Evolutionary conservation across 768 basidiomycete genomes (phyloP).

Genomic region (Lentinus brumalis): DNA sequence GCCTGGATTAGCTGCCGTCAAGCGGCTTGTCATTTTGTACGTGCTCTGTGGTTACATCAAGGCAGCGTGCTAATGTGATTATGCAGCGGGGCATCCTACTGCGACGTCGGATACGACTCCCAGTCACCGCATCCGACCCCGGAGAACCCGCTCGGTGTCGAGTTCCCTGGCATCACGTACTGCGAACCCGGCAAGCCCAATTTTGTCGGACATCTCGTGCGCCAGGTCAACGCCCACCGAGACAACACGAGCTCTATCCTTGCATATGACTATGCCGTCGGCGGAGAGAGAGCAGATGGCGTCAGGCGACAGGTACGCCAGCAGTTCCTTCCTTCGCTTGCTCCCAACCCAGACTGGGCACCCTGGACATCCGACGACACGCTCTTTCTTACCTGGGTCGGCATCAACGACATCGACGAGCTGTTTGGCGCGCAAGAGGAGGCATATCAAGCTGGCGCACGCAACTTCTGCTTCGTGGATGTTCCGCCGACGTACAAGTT

Average conservation of each 20-base stretch:
- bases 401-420: conserved; percentile 55
- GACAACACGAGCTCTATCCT: conserved; percentile 40
- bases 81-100: conserved; percentile 61
- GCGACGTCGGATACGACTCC: conserved; percentile 35
- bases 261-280: conserved; percentile 57
- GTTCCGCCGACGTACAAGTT: conserved; percentile 53
- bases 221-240: conserved; percentile 27
- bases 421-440: conserved; percentile 49
- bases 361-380: conserved; percentile 24
- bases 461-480: conserved; percentile 60
- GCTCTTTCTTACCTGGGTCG: conserved; percentile 54
- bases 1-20: too few relatives aligned
- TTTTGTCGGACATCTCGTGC: conserved; percentile 62
- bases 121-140: conserved; percentile 33
- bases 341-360: conserved; percentile 25
- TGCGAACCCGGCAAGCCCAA: conserved; percentile 51
- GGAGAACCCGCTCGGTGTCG: conserved; percentile 48
- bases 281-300: conserved; percentile 48
- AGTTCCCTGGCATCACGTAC: conserved; percentile 52
- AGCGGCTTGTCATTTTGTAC: too few relatives aligned
- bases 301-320: conserved; percentile 41
- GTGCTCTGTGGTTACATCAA: too few relatives aligned
- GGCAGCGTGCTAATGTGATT: too few relatives aligned
- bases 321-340: conserved; percentile 38
- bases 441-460: conserved; percentile 46